Conservation (phyloP, 2,329 filamentous ascomycete species). For the Claviceps africana region DNA sequence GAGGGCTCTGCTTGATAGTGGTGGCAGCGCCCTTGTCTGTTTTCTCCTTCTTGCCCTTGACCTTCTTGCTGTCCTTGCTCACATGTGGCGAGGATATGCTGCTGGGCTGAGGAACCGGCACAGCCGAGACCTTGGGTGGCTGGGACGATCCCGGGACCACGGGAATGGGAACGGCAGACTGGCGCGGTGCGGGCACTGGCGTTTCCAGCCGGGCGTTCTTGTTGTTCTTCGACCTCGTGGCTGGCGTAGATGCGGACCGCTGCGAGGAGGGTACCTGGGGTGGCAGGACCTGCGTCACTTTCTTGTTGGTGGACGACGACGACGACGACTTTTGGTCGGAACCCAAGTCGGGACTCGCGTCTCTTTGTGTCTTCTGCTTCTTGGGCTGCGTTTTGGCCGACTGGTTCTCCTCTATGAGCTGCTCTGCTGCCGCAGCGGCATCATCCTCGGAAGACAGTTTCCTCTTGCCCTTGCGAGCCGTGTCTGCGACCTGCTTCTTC, state of each 20-base stretch:
- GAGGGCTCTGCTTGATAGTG: conserved; percentile 8
- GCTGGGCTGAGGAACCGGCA: conserved; percentile 9
- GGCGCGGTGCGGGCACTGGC: conserved; percentile 15
- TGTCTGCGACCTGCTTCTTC: conserved; percentile 6
- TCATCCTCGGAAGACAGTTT: conserved; percentile 26
- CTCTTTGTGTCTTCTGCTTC: conserved; percentile 23
- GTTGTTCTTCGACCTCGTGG: conserved; percentile 11
- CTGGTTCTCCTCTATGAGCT: conserved; percentile 20
- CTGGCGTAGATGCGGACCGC: conserved; percentile 11
- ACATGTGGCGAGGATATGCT: conserved; percentile 10
- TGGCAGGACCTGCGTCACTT: conserved; percentile 20
- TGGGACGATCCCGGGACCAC: conserved; percentile 19
- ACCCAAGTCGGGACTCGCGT: conserved; percentile 21
- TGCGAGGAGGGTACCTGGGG: conserved; percentile 15
- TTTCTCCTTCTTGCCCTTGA: conserved; percentile 18
- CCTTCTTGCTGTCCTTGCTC: conserved; percentile 16
- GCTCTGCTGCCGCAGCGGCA: conserved; percentile 19
- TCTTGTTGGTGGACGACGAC: conserved; percentile 14
- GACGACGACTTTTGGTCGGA: conserved; percentile 14
- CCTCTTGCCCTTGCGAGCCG: conserved; percentile 22
- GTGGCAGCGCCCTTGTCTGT: conserved; percentile 11
- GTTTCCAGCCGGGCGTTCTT: conserved; percentile 13
- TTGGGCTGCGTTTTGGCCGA: conserved; percentile 27
- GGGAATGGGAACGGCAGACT: conserved; percentile 21
- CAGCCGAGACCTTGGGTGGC: conserved; percentile 13